A percentile compares a stretch with the other conserved stretches of the same genome.
These are phyloP conservation scores for Aureobasidium namibiae DNA, from an alignment of 2,329 filamentous ascomycete species.

Conservation along the genomic window DNA sequence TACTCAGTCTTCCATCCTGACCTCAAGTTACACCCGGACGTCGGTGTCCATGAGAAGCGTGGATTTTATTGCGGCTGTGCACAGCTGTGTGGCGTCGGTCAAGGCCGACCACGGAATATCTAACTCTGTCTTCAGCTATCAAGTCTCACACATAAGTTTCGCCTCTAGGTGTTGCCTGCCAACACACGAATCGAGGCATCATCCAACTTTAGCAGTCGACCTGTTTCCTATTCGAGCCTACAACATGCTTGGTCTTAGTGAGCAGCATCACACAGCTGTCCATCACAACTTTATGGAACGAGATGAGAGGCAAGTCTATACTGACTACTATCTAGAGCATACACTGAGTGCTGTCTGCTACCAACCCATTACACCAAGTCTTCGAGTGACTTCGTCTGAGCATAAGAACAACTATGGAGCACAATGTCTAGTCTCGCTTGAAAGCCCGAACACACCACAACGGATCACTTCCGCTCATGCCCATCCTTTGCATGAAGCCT, in stretches of 20 bases:
- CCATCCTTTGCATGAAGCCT: slow-evolving; percentile 26
- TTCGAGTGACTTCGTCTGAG: neutral
- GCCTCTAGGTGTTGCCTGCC: neutral
- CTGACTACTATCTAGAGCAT: neutral
- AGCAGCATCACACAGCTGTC: neutral
- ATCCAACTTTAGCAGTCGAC: neutral
- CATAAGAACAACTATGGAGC: neutral
- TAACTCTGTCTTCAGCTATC: neutral
- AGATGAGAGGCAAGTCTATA: neutral
- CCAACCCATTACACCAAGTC: neutral
- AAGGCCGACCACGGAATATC: slow-evolving; percentile 10
- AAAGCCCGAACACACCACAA: slow-evolving; percentile 36
- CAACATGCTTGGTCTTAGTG: neutral
- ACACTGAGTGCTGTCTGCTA: neutral
- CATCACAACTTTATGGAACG: neutral
- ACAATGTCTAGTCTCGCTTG: neutral
- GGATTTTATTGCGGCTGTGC: slow-evolving; percentile 5
- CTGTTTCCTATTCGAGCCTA: neutral
- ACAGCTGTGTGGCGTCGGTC: slow-evolving; percentile 1
- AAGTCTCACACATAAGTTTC: neutral
- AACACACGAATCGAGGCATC: neutral
- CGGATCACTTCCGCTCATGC: slow-evolving; percentile 31
- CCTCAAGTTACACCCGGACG: neutral
- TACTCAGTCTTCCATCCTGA: neutral
- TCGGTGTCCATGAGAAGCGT: slow-evolving; percentile 5